Base-by-base conservation (phyloP, 768 basidiomycete species). In the Boletus rubescentipes region DNA sequence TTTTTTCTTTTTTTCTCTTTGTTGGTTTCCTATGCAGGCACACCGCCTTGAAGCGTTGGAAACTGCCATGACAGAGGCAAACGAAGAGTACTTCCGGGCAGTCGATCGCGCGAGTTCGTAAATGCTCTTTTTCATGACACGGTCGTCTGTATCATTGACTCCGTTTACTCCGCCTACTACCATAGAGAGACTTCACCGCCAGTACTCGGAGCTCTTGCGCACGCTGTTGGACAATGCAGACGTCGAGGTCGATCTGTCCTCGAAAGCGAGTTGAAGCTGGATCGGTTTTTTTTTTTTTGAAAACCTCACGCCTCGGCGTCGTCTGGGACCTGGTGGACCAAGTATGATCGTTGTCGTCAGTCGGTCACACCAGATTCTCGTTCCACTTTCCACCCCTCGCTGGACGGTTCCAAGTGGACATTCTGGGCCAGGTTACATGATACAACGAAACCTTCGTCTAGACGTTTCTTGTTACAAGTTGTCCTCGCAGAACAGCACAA, bases 31-130 rank as follows among this genome's bases (percentile, higher is more conserved):
- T 26, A 16, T 30, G 2, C 56, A 90, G 86, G 87, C 87, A 1
- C 76, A 75, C 57, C 78, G 92, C n/a, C 70, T 93, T 12, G 75
- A 83, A 61, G 72, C 63, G 0, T 70, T 94, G 4, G 89, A 94
- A 66, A 74, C 77, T 4, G 85, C 91, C 66, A 86, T 92, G 84
- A 71, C 75, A 10, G 60, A 71, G 5, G 90, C 85, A 0, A 94
- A 95, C 62, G 79, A 77, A 30, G 91, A 94, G 51, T 95, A 95
- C 59, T 68, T 78, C 8, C 75, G 73, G 23, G 89, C 89, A 2
- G 82, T 95, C 3, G 75, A 81, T 51, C 83, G 88, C 51, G 86
- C 91, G 2, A 91, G 92, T 92, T 47, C 66, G 88, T 80, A 21
- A 9, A 2, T 37, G 1, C 1, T 23, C 18, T 16, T 31, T 39